phyloP scores from a whole-genome alignment of 2,329 filamentous ascomycete species.

The Aspergillus amoenus region DNA sequence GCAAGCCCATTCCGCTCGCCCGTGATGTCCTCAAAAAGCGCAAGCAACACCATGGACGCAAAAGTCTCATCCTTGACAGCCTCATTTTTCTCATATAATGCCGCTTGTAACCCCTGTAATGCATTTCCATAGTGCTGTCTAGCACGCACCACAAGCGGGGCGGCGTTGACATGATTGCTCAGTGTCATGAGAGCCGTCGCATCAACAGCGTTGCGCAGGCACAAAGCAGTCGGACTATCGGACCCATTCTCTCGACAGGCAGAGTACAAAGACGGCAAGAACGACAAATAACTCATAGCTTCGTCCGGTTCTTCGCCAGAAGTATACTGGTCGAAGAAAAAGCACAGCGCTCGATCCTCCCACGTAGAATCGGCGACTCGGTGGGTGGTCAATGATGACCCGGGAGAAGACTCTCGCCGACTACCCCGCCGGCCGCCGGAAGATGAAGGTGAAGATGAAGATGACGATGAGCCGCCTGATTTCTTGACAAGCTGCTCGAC shows the following conservation, averaged over 20 bases:
- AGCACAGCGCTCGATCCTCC: conserved; percentile 40
- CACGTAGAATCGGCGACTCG: conserved; percentile 31
- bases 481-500: conserved; percentile 29
- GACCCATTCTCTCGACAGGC: conserved; percentile 22
- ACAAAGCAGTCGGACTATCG: conserved; percentile 22
- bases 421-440: background rate
- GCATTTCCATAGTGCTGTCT: conserved; percentile 34
- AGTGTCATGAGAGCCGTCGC: conserved; percentile 37
- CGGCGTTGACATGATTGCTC: conserved; percentile 29
- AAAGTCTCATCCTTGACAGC: conserved; percentile 39
- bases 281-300: conserved; percentile 35
- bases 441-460: background rate
- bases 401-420: conserved; percentile 1
- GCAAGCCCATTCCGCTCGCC: conserved; percentile 36
- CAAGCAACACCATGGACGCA: conserved; percentile 37
- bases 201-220: conserved; percentile 35
- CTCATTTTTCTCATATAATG: conserved; percentile 28
- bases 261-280: conserved; percentile 37
- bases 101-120: conserved; percentile 29
- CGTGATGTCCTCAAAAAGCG: conserved; percentile 40
- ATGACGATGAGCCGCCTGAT: background rate
- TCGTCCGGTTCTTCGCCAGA: conserved; percentile 24
- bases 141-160: conserved; percentile 28
- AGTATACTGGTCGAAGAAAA: conserved; percentile 44
- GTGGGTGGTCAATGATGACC: conserved; percentile 17